Percentiles rank a stretch among this genome's conserved stretches.
These are phyloP conservation scores for Crucihimalaya himalaica DNA, from an alignment of 345 rosid species.

Conservation along the genomic window DNA sequence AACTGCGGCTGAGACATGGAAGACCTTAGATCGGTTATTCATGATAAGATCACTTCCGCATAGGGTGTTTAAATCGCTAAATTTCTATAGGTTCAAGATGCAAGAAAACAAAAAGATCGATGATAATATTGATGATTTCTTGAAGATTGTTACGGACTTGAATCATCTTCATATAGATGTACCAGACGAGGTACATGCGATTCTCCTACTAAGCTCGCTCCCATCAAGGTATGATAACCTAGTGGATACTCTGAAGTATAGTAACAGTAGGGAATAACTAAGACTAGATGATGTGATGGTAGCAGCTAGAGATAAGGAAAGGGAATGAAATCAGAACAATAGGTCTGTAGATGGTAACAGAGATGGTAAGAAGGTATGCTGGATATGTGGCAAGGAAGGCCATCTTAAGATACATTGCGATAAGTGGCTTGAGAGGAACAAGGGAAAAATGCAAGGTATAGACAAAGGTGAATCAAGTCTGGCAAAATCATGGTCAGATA, in stretches of 20 bases:
- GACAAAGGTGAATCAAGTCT: too few relatives aligned
- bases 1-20: too few relatives aligned
- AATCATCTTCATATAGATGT: neutral
- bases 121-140: neutral
- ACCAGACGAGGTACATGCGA: neutral
- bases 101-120: neutral
- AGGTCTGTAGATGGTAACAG: neutral
- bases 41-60: neutral
- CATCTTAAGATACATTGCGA: too few relatives aligned
- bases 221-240: neutral
- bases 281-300: neutral
- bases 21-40: too few relatives aligned
- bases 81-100: neutral
- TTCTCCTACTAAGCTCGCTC: neutral
- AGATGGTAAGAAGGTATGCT: too few relatives aligned
- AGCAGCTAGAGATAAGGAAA: neutral
- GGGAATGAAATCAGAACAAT: neutral
- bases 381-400: too few relatives aligned
- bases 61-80: neutral
- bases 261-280: neutral
- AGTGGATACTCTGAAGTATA: neutral
- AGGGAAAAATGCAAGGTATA: too few relatives aligned
- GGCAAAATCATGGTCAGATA: too few relatives aligned
- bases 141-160: neutral
- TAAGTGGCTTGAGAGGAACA: too few relatives aligned